These are phyloP conservation scores for Lactarius trivialis DNA, from an alignment of 768 basidiomycete species.

Conservation along the genomic window DNA sequence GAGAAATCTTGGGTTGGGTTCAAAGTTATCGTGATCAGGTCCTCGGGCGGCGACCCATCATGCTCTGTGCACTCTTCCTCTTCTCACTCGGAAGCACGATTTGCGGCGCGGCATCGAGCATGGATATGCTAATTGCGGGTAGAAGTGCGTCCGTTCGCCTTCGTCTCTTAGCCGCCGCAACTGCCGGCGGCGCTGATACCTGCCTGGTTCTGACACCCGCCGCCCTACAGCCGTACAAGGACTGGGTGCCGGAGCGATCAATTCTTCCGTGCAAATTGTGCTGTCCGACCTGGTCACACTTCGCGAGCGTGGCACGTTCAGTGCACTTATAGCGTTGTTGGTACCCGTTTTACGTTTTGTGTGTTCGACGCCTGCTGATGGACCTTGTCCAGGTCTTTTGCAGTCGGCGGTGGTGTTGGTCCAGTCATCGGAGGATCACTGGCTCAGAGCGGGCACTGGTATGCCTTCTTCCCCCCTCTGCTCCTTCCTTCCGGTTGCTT, in stretches of 20 bases:
- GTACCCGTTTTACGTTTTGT: not conserved
- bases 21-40: constrained; percentile 15
- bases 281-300: constrained; percentile 32
- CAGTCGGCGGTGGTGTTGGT: constrained; percentile 27
- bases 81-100: constrained; percentile 32
- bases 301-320: constrained; percentile 31
- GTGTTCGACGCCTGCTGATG: not conserved
- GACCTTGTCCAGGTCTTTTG: constrained; percentile 25
- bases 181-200: not conserved
- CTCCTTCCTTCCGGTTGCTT: not conserved
- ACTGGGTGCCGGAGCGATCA: constrained; percentile 28
- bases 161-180: not conserved
- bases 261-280: constrained; percentile 29
- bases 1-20: not conserved
- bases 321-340: constrained; percentile 29
- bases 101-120: constrained; percentile 30
- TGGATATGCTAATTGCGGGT: constrained; percentile 32
- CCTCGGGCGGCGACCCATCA: constrained; percentile 29
- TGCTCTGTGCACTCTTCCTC: constrained; percentile 25
- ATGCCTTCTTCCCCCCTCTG: not conserved
- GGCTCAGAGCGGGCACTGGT: constrained; percentile 21
- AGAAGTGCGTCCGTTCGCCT: constrained; percentile 20
- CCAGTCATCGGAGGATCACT: constrained; percentile 29
- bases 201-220: not conserved
- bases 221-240: constrained; percentile 26